A percentile compares a stretch with the other conserved stretches of the same genome.
phyloP scores from a whole-genome alignment of 345 rosid genomes.

The Eucalyptus erythrocorys region DNA sequence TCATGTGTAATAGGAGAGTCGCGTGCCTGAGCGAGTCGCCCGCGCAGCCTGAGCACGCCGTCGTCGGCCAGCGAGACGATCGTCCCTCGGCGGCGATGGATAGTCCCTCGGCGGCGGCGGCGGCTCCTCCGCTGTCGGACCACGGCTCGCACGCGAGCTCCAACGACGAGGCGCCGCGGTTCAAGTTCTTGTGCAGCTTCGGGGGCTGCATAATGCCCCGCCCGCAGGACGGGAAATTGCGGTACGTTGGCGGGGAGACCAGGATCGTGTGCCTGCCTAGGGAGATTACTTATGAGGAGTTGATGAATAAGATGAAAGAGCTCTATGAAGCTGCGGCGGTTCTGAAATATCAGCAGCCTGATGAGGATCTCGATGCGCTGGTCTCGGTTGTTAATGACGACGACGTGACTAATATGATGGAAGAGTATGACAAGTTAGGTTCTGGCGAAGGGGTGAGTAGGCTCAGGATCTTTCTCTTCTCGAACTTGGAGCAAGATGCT shows the following conservation, averaged over 20 bases:
- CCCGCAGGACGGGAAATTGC: constrained; percentile 88
- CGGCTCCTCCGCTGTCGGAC: not conserved
- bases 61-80: not conserved
- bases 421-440: constrained; percentile 91
- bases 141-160: constrained; percentile 24
- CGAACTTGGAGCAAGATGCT: constrained; percentile 59
- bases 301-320: constrained; percentile 82
- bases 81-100: constrained; percentile 2
- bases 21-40: constrained; percentile 8
- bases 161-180: constrained; percentile 58
- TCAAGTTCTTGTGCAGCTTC: constrained; percentile 88
- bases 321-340: constrained; percentile 66
- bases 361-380: constrained; percentile 98
- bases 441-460: constrained; percentile 87
- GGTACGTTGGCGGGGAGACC: constrained; percentile 96
- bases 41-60: not conserved
- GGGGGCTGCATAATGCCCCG: constrained; percentile 88
- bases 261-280: constrained; percentile 65
- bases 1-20: constrained; percentile 43
- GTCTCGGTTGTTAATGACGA: constrained; percentile 95
- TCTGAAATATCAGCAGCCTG: constrained; percentile 94
- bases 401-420: constrained; percentile 95
- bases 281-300: constrained; percentile 63
- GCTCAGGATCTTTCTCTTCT: constrained; percentile 86
- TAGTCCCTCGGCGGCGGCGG: not conserved